Evolutionary conservation across 2,329 filamentous ascomycete species (phyloP), one percentile per base, ranked within the genome.

Genomic region (Aspergillus nomiae): DNA sequence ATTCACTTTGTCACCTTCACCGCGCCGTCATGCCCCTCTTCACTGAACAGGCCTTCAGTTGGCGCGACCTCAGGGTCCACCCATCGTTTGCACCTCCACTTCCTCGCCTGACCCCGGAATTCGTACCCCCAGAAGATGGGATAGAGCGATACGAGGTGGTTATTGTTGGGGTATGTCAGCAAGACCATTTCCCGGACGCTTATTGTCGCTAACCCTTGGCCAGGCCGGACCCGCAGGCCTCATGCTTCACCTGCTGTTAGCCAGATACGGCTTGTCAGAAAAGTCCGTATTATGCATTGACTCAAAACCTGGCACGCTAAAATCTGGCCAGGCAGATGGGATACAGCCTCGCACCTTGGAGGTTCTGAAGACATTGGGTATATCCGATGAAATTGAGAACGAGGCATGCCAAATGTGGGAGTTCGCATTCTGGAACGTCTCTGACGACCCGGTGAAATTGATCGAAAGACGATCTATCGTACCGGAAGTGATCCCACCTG

Each of bases 371-470:
- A 76, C 75, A 1, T 71, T 81, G 2, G 78, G 77, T 2, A 63
- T 82, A 4, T 72, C 71, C 0, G 74, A 76, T 32, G 73, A 78
- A 57, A 69, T 81, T 32, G 68, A 77, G 34, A 69, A 68, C 3
- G 74, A 78, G 46, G 75, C 71, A 0, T 76, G 75, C 59, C 74
- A 75, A 48, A 71, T 77, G 68, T 73, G 86, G 69, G 88, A 91
- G 50, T 71, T 75, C 16, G 89, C 88, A 1, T 91, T 91, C 68
- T 91, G 89, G 89, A 88, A 91, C 65, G 87, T 87, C 0, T 79
- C 81, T 1, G 75, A 76, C 32, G 81, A 81, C 36, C 77, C 81
- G 41, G 60, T 69, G 2, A 69, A 67, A 41, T 85, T 87, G 30
- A 90, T 91, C 65, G 79, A 82, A 24, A 82, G 89, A 66, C 90